Percentiles rank a stretch among this genome's conserved stretches.
Evolutionary conservation across 2,329 filamentous ascomycete species (phyloP).

Genomic region (Bisporella sp.): DNA sequence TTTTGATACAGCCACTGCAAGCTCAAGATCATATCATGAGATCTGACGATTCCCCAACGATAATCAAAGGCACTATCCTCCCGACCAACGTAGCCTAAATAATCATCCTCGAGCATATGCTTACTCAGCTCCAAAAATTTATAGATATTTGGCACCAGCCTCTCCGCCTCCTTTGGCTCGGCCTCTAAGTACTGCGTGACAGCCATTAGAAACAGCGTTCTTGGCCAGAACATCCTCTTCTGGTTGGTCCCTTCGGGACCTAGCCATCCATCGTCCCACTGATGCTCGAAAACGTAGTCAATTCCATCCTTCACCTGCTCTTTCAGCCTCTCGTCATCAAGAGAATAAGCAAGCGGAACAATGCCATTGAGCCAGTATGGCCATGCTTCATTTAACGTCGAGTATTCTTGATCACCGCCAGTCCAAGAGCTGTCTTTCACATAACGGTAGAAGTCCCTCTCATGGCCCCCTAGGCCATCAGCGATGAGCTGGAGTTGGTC

Average conservation of each 20-base stretch:
- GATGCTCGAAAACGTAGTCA: slow-evolving; percentile 40
- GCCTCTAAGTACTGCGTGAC: slow-evolving; percentile 34
- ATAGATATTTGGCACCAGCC: slow-evolving; percentile 1
- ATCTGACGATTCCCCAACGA: slow-evolving; percentile 7
- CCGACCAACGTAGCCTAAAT: slow-evolving; percentile 32
- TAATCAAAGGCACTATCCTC: background rate
- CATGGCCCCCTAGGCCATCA: slow-evolving; percentile 40
- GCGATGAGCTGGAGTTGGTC: slow-evolving; percentile 40
- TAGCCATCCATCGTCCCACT: slow-evolving; percentile 49
- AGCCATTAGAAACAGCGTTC: slow-evolving; percentile 4
- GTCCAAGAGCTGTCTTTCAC: slow-evolving; percentile 45
- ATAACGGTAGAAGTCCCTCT: slow-evolving; percentile 48
- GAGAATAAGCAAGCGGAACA: slow-evolving; percentile 46
- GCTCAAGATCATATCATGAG: slow-evolving; percentile 24
- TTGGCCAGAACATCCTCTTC: slow-evolving; percentile 14
- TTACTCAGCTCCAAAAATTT: slow-evolving; percentile 43
- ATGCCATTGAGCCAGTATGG: slow-evolving; percentile 50
- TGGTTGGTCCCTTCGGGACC: slow-evolving; percentile 36
- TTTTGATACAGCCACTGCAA: slow-evolving; percentile 31
- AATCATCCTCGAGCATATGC: slow-evolving; percentile 46
- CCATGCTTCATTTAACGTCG: slow-evolving; percentile 43
- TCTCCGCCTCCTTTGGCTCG: slow-evolving; percentile 22
- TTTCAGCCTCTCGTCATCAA: slow-evolving; percentile 43
- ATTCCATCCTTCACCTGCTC: slow-evolving; percentile 38
- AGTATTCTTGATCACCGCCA: slow-evolving; percentile 45